Conservation (phyloP, 192 early-diverging fungal species). For the Gryganskiella cystojenkinii region DNA sequence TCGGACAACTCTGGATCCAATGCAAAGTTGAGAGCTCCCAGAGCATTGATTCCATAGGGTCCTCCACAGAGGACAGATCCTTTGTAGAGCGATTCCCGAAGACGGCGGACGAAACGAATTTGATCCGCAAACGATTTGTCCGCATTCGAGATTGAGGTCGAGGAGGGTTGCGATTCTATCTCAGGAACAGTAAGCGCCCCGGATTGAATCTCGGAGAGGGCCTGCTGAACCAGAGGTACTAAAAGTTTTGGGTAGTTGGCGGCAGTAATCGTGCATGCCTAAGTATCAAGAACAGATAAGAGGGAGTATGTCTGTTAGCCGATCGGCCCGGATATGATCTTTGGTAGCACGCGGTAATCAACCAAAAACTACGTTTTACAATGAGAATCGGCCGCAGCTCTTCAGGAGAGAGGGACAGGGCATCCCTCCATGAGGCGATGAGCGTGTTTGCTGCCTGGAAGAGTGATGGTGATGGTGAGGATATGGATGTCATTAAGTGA, state of each 20-base stretch:
- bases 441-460: too few relatives aligned
- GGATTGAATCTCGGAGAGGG: conserved; percentile 13
- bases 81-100: conserved; percentile 31
- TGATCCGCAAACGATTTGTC: background rate
- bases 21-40: conserved; percentile 41
- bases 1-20: conserved; percentile 12
- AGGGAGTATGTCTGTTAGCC: too few relatives aligned
- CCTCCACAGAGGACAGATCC: conserved; percentile 33
- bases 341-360: background rate
- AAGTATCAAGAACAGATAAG: too few relatives aligned
- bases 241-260: conserved; percentile 44
- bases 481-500: too few relatives aligned
- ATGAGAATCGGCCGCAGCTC: too few relatives aligned
- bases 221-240: conserved; percentile 36
- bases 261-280: conserved; percentile 32
- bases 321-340: too few relatives aligned
- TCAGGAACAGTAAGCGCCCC: conserved; percentile 12
- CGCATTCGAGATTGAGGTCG: background rate
- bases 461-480: too few relatives aligned
- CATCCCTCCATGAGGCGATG: too few relatives aligned
- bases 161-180: background rate
- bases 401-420: too few relatives aligned
- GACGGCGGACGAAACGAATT: conserved; percentile 29
- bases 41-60: conserved; percentile 45
- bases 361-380: background rate